Evolutionary conservation across 2,329 filamentous ascomycete species (phyloP).

Genomic region (Aureobasidium sp.): DNA sequence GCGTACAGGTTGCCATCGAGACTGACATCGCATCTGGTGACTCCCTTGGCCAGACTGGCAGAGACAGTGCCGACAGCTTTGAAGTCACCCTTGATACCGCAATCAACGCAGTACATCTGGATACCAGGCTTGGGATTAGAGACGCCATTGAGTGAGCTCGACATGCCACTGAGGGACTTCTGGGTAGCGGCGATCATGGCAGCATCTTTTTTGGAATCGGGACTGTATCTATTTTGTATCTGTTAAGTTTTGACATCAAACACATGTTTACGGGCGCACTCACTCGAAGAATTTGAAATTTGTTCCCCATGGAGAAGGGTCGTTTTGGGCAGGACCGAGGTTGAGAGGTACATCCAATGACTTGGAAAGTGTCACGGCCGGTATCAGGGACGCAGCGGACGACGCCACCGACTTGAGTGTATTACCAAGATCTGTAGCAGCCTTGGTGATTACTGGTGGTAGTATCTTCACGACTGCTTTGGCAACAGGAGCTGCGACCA

Average conservation of each 20-base stretch:
- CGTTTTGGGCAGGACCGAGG: conserved; percentile 8
- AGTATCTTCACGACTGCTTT: conserved; percentile 2
- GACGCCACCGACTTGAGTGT: conserved; percentile 1
- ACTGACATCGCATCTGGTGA: conserved; percentile 14
- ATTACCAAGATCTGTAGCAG: not conserved
- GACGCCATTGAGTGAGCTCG: conserved; percentile 7
- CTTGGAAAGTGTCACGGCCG: conserved; percentile 13
- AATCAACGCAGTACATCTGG: conserved; percentile 17
- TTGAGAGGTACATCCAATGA: conserved; percentile 7
- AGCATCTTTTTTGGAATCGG: not conserved
- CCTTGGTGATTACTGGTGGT: not conserved
- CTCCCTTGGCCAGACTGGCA: conserved; percentile 10
- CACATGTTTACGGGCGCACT: not conserved
- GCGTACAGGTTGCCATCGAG: conserved; percentile 15
- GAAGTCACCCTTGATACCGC: conserved; percentile 15
- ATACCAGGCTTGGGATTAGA: conserved; percentile 16
- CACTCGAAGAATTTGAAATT: conserved; percentile 14
- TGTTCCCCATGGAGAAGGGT: conserved; percentile 15
- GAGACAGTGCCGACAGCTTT: conserved; percentile 14
- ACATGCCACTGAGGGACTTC: conserved; percentile 11
- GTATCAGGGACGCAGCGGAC: conserved; percentile 7
- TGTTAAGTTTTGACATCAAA: not conserved
- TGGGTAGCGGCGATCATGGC: conserved; percentile 3
- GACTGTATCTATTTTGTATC: not conserved
- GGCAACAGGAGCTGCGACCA: not conserved